A percentile compares a stretch with the other conserved stretches of the same genome.
Conservation (phyloP, 768 basidiomycete genomes). For the Dacryopinax spathularia region DNA sequence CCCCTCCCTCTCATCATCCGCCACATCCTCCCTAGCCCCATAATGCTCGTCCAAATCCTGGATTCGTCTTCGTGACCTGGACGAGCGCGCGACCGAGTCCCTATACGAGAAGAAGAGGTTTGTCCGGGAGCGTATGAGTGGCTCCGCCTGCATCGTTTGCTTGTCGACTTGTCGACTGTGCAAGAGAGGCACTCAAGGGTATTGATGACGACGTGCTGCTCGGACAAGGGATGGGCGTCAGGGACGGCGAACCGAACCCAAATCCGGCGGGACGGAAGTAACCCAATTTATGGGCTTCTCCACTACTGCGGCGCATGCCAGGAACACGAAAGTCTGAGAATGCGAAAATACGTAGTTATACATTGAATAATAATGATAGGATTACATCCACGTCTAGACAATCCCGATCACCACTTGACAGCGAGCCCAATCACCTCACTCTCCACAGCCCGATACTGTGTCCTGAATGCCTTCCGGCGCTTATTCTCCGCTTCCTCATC, state of each 20-base stretch:
- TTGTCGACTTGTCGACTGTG: too few species aligned
- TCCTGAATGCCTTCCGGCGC: conserved; percentile 46
- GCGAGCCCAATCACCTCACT: conserved; percentile 66
- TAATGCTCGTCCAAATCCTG: conserved; percentile 37
- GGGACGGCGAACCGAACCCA: conserved; percentile 1
- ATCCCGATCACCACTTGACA: conserved; percentile 31
- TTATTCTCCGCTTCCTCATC: conserved; percentile 32
- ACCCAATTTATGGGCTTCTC: not conserved
- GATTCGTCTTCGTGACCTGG: conserved; percentile 17
- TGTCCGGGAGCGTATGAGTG: conserved; percentile 67
- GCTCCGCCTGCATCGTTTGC: conserved; percentile 7
- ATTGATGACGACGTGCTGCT: not conserved
- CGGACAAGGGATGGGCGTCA: not conserved
- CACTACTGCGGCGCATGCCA: not conserved
- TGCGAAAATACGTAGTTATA: not conserved
- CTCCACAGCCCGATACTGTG: conserved; percentile 71
- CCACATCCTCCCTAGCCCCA: conserved; percentile 21
- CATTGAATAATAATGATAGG: not conserved
- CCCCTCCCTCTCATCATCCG: conserved; percentile 45
- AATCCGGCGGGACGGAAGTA: conserved; percentile 2
- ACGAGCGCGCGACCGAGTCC: conserved; percentile 44
- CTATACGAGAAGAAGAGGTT: conserved; percentile 88
- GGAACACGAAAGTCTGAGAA: not conserved
- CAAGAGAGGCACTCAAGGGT: not conserved
- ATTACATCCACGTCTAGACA: not conserved